A percentile compares a stretch with the other conserved stretches of the same genome.
These are phyloP conservation scores for Anisodus acutangulus DNA, from an alignment of 257 asterid species.

Conservation along the genomic window DNA sequence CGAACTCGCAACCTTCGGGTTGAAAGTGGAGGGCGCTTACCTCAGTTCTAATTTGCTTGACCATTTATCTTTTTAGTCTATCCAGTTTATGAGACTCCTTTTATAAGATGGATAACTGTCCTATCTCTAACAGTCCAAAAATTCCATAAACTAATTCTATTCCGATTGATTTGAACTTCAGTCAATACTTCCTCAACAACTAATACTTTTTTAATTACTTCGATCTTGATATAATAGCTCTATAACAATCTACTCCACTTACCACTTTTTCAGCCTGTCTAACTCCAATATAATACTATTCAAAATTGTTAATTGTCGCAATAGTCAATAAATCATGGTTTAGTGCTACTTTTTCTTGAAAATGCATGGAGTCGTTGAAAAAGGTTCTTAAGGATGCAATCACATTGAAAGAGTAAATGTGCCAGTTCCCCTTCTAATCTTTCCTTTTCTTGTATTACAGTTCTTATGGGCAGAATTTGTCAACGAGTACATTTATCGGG, in stretches of 20 bases:
- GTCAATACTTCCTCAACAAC: not conserved
- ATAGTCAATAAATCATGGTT: not conserved
- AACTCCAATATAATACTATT: not conserved
- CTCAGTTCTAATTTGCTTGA: slow-evolving; percentile 5
- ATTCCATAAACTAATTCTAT: not conserved
- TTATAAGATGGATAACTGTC: not conserved
- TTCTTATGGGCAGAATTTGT: slow-evolving; percentile 89
- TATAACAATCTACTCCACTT: not conserved
- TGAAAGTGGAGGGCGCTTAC: too few relatives aligned
- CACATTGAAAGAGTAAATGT: not conserved
- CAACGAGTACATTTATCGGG: slow-evolving; percentile 83
- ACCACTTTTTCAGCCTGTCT: not conserved
- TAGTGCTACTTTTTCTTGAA: slow-evolving; percentile 4
- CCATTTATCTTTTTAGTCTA: not conserved
- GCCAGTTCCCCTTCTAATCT: not conserved
- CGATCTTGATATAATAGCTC: not conserved
- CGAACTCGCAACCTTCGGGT: too few relatives aligned
- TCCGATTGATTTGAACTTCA: not conserved
- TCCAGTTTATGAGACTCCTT: not conserved
- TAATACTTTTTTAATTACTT: not conserved
- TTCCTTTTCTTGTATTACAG: slow-evolving; percentile 46
- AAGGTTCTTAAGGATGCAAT: not conserved
- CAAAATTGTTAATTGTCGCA: not conserved
- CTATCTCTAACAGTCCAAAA: not conserved
- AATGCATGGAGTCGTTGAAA: slow-evolving; percentile 6